These are phyloP conservation scores for Xylaria sp. DNA, from an alignment of 2,329 filamentous ascomycete species.

Conservation along the genomic window DNA sequence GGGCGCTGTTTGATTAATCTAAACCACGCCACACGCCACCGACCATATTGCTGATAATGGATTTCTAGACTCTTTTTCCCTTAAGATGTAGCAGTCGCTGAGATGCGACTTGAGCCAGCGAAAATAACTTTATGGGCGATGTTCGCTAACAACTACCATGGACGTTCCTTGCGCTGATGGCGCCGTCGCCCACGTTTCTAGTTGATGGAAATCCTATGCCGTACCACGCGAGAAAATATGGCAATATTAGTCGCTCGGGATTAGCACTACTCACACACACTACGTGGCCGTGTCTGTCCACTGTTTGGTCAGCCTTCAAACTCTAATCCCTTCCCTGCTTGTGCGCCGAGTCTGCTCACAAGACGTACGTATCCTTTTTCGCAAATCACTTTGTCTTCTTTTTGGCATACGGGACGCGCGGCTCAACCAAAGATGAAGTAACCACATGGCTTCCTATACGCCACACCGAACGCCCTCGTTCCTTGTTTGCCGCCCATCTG, in stretches of 20 bases:
- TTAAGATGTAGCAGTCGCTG: not conserved
- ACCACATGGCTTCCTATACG: not conserved
- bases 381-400: not conserved
- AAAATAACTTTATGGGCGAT: not conserved
- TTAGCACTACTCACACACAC: not conserved
- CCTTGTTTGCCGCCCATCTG: conserved; percentile 25
- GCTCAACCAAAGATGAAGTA: conserved; percentile 22
- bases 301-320: conserved; percentile 35
- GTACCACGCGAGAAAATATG: conserved; percentile 11
- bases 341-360: conserved; percentile 12
- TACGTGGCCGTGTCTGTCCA: conserved; percentile 32
- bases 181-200: not conserved
- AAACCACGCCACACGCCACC: conserved; percentile 10
- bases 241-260: conserved; percentile 21
- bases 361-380: conserved; percentile 12
- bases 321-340: conserved; percentile 31
- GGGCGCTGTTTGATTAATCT: conserved; percentile 18
- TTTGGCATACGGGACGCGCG: conserved; percentile 31
- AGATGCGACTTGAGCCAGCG: not conserved
- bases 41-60: not conserved
- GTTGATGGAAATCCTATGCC: conserved; percentile 1
- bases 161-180: not conserved
- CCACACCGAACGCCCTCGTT: conserved; percentile 21
- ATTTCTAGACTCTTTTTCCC: not conserved
- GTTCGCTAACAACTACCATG: not conserved